phyloP scores from a whole-genome alignment of 306 rosid species.

The Alnus glutinosa region DNA sequence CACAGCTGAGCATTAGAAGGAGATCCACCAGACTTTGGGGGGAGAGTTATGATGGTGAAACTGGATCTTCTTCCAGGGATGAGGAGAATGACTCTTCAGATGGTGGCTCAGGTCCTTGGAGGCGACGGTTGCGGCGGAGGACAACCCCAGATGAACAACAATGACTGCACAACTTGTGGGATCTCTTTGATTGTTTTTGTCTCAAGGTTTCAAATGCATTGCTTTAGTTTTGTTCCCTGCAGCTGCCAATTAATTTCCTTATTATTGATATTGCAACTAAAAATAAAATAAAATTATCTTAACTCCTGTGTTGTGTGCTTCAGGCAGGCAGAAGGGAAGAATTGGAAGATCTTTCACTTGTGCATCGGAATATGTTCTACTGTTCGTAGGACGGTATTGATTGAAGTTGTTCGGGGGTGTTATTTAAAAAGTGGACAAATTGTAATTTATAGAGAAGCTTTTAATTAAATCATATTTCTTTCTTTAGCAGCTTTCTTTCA shows the following conservation, averaged over 20 bases:
- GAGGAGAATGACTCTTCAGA: conserved; percentile 83
- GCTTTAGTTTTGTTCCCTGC: conserved; percentile 12
- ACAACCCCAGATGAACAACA: conserved; percentile 67
- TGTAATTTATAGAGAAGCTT: conserved; percentile 36
- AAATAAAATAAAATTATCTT: background rate
- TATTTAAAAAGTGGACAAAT: conserved; percentile 33
- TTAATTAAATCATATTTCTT: conserved; percentile 32
- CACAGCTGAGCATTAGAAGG: conserved; percentile 74
- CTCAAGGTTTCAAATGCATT: conserved; percentile 35
- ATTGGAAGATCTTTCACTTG: conserved; percentile 27
- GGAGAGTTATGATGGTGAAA: conserved; percentile 73
- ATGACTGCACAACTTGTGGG: conserved; percentile 37
- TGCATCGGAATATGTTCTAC: conserved; percentile 28
- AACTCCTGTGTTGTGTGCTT: conserved; percentile 17
- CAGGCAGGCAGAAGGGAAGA: conserved; percentile 34
- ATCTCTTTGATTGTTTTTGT: conserved; percentile 28
- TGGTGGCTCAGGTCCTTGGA: conserved; percentile 65
- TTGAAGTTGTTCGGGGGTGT: conserved; percentile 24
- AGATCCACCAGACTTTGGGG: conserved; percentile 82
- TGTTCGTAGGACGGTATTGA: conserved; percentile 36
- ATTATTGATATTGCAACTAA: background rate
- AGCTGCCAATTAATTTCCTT: conserved; percentile 6
- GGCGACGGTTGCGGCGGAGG: conserved; percentile 60
- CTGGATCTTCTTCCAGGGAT: conserved; percentile 74
- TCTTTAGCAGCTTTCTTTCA: conserved; percentile 21